Conservation (phyloP, 2,329 filamentous ascomycete species). For the Fonsecaea multimorphosa region DNA sequence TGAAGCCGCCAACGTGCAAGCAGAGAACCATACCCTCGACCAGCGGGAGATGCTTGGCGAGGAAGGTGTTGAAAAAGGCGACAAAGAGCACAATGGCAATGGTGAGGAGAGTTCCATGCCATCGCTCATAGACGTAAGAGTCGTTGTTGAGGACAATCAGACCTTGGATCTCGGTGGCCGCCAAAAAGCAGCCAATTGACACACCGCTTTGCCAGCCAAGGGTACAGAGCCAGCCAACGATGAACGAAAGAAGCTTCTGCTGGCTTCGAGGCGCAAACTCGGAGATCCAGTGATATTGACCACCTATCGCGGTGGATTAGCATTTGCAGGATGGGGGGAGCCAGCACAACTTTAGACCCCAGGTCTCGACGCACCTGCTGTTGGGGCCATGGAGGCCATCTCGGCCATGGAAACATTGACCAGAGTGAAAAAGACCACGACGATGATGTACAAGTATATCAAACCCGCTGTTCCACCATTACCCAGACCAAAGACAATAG, state of each 20-base stretch:
- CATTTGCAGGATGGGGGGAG: too few species aligned
- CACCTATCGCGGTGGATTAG: background rate
- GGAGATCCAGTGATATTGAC: slow-evolving; percentile 47
- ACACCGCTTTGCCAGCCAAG: slow-evolving; percentile 45
- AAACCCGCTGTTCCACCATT: slow-evolving; percentile 62
- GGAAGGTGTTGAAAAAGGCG: slow-evolving; percentile 43
- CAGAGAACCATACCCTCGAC: slow-evolving; percentile 45
- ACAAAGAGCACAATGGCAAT: slow-evolving; percentile 40
- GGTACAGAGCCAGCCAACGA: slow-evolving; percentile 45
- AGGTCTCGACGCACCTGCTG: slow-evolving; percentile 39
- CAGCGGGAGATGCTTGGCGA: slow-evolving; percentile 42
- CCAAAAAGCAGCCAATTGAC: slow-evolving; percentile 41
- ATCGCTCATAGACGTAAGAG: slow-evolving; percentile 40
- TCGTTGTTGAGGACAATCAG: slow-evolving; percentile 43
- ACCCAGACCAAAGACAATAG: slow-evolving; percentile 35
- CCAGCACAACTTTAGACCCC: too few species aligned
- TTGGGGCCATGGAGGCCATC: slow-evolving; percentile 57
- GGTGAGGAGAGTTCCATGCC: slow-evolving; percentile 44
- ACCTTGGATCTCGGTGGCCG: slow-evolving; percentile 45
- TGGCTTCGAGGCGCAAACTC: slow-evolving; percentile 51
- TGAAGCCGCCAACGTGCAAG: slow-evolving; percentile 45
- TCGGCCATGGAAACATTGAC: slow-evolving; percentile 56
- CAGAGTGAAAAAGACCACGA: slow-evolving; percentile 52
- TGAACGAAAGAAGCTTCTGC: slow-evolving; percentile 54
- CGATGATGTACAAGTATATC: slow-evolving; percentile 59